Percentiles rank a stretch among this genome's conserved stretches.
These are phyloP conservation scores for Schizopora paradoxa DNA, from an alignment of 1,284 basidiomycete species.

Conservation along the genomic window DNA sequence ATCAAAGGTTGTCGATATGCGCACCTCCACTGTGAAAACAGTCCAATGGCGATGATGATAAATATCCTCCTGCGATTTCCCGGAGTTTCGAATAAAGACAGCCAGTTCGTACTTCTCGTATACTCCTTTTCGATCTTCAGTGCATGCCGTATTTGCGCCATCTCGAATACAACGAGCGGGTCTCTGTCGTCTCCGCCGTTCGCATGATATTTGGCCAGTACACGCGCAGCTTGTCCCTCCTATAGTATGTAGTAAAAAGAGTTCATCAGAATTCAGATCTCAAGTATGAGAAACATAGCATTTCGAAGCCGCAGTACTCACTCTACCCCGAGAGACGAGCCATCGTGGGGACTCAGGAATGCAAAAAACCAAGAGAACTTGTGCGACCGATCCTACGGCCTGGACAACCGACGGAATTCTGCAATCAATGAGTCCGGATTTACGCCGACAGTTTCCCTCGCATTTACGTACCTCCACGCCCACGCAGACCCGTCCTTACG, in stretches of 20 bases:
- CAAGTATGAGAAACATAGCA: slow-evolving; percentile 3
- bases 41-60: slow-evolving; percentile 50
- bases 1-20: slow-evolving; percentile 18
- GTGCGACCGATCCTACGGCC: slow-evolving; percentile 54
- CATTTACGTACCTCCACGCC: slow-evolving; percentile 47
- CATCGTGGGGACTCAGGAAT: slow-evolving; percentile 68
- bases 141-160: slow-evolving; percentile 60
- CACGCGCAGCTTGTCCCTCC: slow-evolving; percentile 46
- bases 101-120: slow-evolving; percentile 40
- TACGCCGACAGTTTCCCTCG: background rate
- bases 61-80: slow-evolving; percentile 58
- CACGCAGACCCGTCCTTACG: slow-evolving; percentile 42
- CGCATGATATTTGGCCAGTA: slow-evolving; percentile 62
- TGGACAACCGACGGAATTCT: slow-evolving; percentile 65
- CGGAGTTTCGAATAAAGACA: slow-evolving; percentile 46
- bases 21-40: slow-evolving; percentile 67
- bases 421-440: slow-evolving; percentile 5
- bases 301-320: slow-evolving; percentile 27
- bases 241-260: slow-evolving; percentile 25
- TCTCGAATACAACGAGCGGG: slow-evolving; percentile 51
- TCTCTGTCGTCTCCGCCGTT: slow-evolving; percentile 45
- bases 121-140: slow-evolving; percentile 53
- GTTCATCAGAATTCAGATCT: too few species aligned
- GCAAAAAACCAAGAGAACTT: slow-evolving; percentile 54
- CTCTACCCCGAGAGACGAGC: slow-evolving; percentile 55